These are phyloP conservation scores for Dissophora ornata DNA, from an alignment of 192 early-diverging fungal species.

Conservation along the genomic window DNA sequence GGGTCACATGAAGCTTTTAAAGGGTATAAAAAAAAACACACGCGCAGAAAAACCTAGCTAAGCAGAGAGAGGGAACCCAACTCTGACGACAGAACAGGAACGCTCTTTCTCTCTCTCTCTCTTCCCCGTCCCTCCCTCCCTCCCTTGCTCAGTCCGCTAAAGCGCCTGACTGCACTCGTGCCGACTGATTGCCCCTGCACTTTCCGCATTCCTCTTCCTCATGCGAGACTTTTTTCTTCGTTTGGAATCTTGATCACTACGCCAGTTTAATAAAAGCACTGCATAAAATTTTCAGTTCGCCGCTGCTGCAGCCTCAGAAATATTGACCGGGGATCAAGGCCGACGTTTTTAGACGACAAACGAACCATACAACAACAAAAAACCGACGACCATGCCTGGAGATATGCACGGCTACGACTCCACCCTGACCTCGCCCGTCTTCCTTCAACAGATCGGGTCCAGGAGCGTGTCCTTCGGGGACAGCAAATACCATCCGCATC, in stretches of 20 bases:
- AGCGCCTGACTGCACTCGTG: neutral
- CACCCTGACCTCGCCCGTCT: conserved; percentile 8
- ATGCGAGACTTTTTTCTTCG: conserved; percentile 5
- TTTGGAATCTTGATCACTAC: conserved; percentile 3
- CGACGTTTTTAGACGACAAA: no score
- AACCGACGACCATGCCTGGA: neutral
- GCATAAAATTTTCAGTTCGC: no score
- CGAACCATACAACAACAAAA: neutral
- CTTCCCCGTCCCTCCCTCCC: no score
- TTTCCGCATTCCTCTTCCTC: neutral
- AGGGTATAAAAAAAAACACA: conserved; percentile 9
- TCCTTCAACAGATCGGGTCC: conserved; percentile 18
- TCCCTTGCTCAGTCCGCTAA: neutral
- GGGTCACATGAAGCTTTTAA: conserved; percentile 14
- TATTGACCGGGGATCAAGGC: no score
- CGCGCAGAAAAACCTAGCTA: neutral
- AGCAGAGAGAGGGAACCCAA: neutral
- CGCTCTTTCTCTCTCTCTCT: neutral
- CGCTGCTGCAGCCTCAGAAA: no score
- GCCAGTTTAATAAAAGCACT: neutral
- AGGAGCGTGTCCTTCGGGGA: neutral
- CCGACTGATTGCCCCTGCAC: neutral
- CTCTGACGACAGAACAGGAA: neutral
- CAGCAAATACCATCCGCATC: conserved; percentile 3
- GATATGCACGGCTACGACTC: conserved; percentile 23